These are phyloP conservation scores for Metschnikowia picachoensis DNA, from an alignment of 805 yeast species.

Conservation along the genomic window DNA sequence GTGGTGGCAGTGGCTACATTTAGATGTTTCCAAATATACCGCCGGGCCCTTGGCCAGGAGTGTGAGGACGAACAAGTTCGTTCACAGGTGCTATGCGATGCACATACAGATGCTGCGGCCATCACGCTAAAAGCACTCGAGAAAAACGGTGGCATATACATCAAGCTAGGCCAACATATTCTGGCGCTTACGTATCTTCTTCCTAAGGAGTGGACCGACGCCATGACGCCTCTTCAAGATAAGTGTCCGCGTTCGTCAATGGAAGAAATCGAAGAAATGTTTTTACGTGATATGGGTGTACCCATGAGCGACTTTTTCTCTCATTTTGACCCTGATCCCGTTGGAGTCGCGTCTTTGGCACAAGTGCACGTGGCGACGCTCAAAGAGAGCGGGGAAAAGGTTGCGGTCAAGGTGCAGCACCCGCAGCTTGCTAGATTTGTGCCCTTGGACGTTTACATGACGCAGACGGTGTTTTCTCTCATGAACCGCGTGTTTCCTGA, in stretches of 20 bases:
- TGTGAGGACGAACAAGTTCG: constrained; percentile 39
- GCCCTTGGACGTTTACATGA: constrained; percentile 81
- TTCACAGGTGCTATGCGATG: constrained; percentile 49
- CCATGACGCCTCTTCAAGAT: constrained; percentile 92
- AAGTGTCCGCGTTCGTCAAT: constrained; percentile 78
- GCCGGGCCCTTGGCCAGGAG: constrained; percentile 45
- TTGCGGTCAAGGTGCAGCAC: constrained; percentile 94
- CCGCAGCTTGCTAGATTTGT: constrained; percentile 84
- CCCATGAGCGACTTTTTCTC: constrained; percentile 59
- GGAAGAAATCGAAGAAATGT: constrained; percentile 66
- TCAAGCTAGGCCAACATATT: constrained; percentile 92
- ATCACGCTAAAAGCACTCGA: constrained; percentile 78
- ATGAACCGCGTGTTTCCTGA: constrained; percentile 85
- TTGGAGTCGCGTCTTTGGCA: constrained; percentile 95
- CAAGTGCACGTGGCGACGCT: constrained; percentile 85
- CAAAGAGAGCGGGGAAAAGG: constrained; percentile 56
- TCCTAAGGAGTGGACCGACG: constrained; percentile 91
- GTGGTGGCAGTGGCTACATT: constrained; percentile 67
- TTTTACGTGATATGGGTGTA: constrained; percentile 61
- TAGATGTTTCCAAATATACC: constrained; percentile 70
- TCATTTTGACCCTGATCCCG: constrained; percentile 66
- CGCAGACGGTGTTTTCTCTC: constrained; percentile 67
- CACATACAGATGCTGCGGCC: constrained; percentile 74
- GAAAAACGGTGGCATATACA: constrained; percentile 86
- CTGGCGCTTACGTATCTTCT: constrained; percentile 87